These are phyloP conservation scores for Vitis amurensis DNA, from an alignment of 164 flowering plant genomes.

Conservation along the genomic window DNA sequence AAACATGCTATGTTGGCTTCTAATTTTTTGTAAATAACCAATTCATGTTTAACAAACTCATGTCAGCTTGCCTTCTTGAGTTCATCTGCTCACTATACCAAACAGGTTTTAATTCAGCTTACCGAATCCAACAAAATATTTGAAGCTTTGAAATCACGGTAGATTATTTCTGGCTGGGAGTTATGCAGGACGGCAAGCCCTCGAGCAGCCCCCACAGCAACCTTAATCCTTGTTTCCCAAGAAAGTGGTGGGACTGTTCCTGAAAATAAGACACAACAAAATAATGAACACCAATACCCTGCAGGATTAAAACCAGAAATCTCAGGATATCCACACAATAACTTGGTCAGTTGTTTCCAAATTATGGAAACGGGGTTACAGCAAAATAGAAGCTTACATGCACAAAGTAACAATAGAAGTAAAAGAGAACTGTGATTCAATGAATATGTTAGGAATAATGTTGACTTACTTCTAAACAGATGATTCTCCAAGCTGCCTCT, in stretches of 20 bases:
- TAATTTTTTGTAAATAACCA: background rate
- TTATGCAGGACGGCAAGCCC: conserved; percentile 50
- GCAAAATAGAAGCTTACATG: background rate
- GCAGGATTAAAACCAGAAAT: too few species aligned
- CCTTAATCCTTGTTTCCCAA: conserved; percentile 47
- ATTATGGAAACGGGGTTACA: background rate
- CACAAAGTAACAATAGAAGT: background rate
- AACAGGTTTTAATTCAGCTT: conserved; percentile 2
- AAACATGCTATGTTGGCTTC: background rate
- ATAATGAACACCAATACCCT: too few species aligned
- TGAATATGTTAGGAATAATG: background rate
- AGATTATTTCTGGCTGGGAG: conserved; percentile 41
- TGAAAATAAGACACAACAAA: conserved; percentile 14
- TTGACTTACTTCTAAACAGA: conserved; percentile 37
- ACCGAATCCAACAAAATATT: conserved; percentile 53
- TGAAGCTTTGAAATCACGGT: conserved; percentile 60
- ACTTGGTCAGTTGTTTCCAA: background rate
- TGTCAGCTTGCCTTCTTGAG: background rate
- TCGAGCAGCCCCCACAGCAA: conserved; percentile 51
- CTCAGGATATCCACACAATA: background rate
- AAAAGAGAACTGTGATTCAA: background rate
- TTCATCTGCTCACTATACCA: background rate
- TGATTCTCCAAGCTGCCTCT: conserved; percentile 51
- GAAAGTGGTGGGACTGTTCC: conserved; percentile 40
- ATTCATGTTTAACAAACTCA: background rate